Percentiles rank a stretch among this genome's conserved stretches.
Conservation (phyloP, 805 yeast species). For the Lachancea waltii region DNA sequence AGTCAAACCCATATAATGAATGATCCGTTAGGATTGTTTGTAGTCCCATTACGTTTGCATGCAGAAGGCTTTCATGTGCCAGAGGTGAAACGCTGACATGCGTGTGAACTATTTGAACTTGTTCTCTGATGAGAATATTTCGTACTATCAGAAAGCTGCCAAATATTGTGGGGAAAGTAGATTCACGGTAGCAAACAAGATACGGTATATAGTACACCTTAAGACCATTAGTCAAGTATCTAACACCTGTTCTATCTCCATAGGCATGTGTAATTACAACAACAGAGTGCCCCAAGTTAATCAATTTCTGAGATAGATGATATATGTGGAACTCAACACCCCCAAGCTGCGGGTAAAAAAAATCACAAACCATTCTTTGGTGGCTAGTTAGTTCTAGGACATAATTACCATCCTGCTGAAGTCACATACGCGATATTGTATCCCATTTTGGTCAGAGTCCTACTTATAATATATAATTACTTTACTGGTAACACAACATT, state of each 20-base stretch:
- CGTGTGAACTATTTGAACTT: slow-evolving; percentile 85
- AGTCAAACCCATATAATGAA: slow-evolving; percentile 90
- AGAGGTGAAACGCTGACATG: slow-evolving; percentile 86
- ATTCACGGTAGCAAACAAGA: slow-evolving; percentile 69
- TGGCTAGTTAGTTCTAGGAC: slow-evolving; percentile 1
- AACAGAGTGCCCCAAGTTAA: slow-evolving; percentile 78
- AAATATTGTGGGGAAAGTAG: slow-evolving; percentile 85
- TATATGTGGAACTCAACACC: slow-evolving; percentile 95
- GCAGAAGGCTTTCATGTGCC: slow-evolving; percentile 88
- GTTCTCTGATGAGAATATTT: slow-evolving; percentile 78
- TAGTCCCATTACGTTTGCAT: slow-evolving; percentile 87
- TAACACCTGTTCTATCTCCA: slow-evolving; percentile 71
- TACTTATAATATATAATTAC: not conserved
- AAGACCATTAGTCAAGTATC: slow-evolving; percentile 81
- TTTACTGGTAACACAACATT: not conserved
- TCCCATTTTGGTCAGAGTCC: slow-evolving; percentile 15
- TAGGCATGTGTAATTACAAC: slow-evolving; percentile 85
- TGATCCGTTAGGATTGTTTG: slow-evolving; percentile 93
- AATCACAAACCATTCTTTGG: slow-evolving; percentile 80
- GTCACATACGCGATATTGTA: slow-evolving; percentile 27
- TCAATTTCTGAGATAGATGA: slow-evolving; percentile 79
- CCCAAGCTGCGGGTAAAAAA: slow-evolving; percentile 97
- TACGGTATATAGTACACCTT: slow-evolving; percentile 90
- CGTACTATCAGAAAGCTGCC: slow-evolving; percentile 80
- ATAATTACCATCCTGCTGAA: not conserved